Percentiles rank a stretch among this genome's conserved stretches.
Evolutionary conservation across 352 stramenopile genomes (phyloP).

Genomic region (Phytophthora lateralis): DNA sequence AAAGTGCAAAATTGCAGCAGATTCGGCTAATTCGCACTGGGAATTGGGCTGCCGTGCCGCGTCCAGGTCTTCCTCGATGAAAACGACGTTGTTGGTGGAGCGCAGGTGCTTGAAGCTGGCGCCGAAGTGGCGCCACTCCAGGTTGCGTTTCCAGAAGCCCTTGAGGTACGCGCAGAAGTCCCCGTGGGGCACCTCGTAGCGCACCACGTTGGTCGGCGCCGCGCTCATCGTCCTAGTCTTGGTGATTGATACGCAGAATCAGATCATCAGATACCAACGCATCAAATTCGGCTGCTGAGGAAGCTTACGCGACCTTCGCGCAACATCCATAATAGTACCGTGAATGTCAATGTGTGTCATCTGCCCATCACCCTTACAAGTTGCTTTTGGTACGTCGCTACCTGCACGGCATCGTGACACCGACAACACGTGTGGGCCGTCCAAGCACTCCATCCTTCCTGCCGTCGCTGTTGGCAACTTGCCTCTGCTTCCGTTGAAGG

Average conservation of each 20-base stretch:
- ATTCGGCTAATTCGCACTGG: conserved; percentile 38
- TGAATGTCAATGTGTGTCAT: conserved; percentile 15
- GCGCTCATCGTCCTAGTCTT: conserved; percentile 28
- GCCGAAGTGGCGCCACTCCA: conserved; percentile 83
- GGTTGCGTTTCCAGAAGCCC: conserved; percentile 84
- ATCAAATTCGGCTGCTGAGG: background rate
- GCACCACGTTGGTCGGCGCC: conserved; percentile 34
- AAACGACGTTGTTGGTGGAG: conserved; percentile 82
- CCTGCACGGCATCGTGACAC: background rate
- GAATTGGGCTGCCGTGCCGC: conserved; percentile 77
- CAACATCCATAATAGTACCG: conserved; percentile 16
- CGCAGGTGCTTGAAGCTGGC: conserved; percentile 78
- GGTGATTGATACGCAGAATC: background rate
- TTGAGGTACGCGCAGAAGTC: conserved; percentile 79
- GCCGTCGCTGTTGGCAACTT: background rate
- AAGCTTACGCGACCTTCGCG: background rate
- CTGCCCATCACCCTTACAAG: background rate
- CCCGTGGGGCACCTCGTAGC: conserved; percentile 64
- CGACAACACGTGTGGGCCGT: background rate
- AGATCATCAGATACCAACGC: background rate
- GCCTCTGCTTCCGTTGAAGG: conserved; percentile 1
- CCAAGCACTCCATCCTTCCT: background rate
- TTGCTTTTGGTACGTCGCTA: background rate
- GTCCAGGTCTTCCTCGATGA: conserved; percentile 76
- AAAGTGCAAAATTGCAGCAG: background rate